Percentiles rank a stretch among this genome's conserved stretches.
These are phyloP conservation scores for Rhododendron griersonianum DNA, from an alignment of 148 eudicot genomes.

Conservation along the genomic window DNA sequence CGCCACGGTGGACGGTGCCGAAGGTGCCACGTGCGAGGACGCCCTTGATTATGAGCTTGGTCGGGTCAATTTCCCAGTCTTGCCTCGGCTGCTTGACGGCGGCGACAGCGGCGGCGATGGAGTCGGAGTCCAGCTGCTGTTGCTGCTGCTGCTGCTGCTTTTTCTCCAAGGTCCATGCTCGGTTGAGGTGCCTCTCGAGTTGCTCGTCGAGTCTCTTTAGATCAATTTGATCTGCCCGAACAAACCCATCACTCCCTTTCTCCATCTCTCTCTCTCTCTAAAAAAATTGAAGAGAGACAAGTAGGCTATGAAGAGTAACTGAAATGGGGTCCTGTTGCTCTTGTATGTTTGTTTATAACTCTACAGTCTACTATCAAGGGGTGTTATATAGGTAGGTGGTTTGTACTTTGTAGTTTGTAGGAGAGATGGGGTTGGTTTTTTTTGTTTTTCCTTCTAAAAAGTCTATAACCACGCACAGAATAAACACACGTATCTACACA, in stretches of 20 bases:
- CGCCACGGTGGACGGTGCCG: conserved; percentile 90
- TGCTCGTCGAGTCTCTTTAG: conserved; percentile 78
- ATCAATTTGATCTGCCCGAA: conserved; percentile 86
- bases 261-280: conserved; percentile 30
- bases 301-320: not conserved
- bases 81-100: conserved; percentile 25
- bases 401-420: not conserved
- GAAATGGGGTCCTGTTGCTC: not conserved
- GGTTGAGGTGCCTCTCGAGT: conserved; percentile 64
- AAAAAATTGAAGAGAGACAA: not conserved
- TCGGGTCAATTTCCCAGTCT: conserved; percentile 88
- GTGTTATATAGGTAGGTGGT: not conserved
- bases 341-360: not conserved
- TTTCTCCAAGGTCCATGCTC: conserved; percentile 69
- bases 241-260: conserved; percentile 62
- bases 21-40: conserved; percentile 92
- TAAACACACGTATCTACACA: too few species aligned
- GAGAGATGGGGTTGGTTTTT: too few species aligned
- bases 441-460: too few species aligned
- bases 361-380: not conserved
- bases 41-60: conserved; percentile 69
- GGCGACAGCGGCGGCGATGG: conserved; percentile 12
- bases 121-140: not conserved
- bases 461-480: too few species aligned
- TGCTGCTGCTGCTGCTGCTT: conserved; percentile 33